Evolutionary conservation across 345 rosid species (phyloP), one percentile per base, ranked within the genome.

Genomic region (Gossypium longicalyx): DNA sequence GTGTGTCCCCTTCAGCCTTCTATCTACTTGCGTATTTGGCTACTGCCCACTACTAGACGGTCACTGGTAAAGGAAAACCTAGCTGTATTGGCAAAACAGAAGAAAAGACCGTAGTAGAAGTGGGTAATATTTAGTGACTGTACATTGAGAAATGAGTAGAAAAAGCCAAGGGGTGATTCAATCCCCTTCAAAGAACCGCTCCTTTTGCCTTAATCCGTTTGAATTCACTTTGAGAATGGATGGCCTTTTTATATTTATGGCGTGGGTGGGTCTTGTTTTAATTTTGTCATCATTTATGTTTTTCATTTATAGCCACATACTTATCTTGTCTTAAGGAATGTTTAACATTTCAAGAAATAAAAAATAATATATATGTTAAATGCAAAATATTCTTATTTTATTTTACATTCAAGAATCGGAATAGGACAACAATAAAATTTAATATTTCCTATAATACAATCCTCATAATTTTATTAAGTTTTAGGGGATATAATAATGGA

Each of bases 11-110:
- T 10, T 2, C 2, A 0, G 13, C 27, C 58, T 9, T 23, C 43
- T 25, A 20, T 48, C 58, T 48, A 3, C 6, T 20, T 44, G 9
- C 16, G n/a, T 45, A 20, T 53, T 51, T 51, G 73, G 45, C 59
- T 48, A 17, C 72, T 45, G 68, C 43, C 49, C 22, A 12, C 56
- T 2, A 59, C 15, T 58, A 11, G 13, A 11, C 51, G 2, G 16
- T 48, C 56, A 17, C 44, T 68, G 73, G 73, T 8, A 51, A 69
- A 51, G 59, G 10, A 70, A 69, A 51, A 51, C 72, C 72, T 51
- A 69, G 61, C 61, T 22, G 61, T 57, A 57, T 57, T 57, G 29
- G 29, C 61, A 57, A 57, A 57, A 11, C 41, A 22, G 34, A 22
- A 57, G 61, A 10, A 57, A 22, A 57, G 62, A 57, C 29, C 12